A percentile compares a stretch with the other conserved stretches of the same genome.
phyloP scores from a whole-genome alignment of 768 basidiomycete genomes.

The Krasilnikovozyma curviuscula region DNA sequence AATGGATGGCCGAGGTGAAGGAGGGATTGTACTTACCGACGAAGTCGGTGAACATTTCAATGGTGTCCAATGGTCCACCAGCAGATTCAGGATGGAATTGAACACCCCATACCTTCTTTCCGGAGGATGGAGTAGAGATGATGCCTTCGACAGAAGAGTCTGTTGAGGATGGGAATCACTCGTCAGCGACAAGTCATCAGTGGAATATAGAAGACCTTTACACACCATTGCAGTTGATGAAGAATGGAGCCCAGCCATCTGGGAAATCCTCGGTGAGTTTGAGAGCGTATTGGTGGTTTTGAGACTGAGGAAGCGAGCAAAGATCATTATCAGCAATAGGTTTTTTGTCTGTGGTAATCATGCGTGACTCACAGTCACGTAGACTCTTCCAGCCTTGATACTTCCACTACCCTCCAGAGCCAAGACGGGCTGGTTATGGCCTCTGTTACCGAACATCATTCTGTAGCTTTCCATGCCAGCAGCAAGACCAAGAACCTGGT shows the following conservation, averaged over 20 bases:
- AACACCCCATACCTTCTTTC: slow-evolving; percentile 87
- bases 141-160: slow-evolving; percentile 98
- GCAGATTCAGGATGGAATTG: slow-evolving; percentile 99
- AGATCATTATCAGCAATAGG: slow-evolving; percentile 2
- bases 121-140: slow-evolving; percentile 75
- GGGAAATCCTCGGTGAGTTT: slow-evolving; percentile 89
- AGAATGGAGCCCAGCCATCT: slow-evolving; percentile 92
- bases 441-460: slow-evolving; percentile 96
- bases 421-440: slow-evolving; percentile 95
- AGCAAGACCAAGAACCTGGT: slow-evolving; percentile 35
- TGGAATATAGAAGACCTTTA: background rate
- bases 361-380: slow-evolving; percentile 44
- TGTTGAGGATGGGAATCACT: background rate
- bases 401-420: slow-evolving; percentile 83
- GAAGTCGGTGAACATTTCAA: slow-evolving; percentile 97
- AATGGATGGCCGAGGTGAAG: too few species aligned
- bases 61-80: slow-evolving; percentile 95
- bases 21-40: slow-evolving; percentile 64
- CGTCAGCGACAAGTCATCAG: background rate
- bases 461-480: slow-evolving; percentile 90
- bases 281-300: slow-evolving; percentile 96
- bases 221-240: slow-evolving; percentile 78
- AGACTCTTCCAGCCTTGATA: slow-evolving; percentile 86
- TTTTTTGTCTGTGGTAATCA: background rate
- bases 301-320: slow-evolving; percentile 15